Evolutionary conservation across 345 rosid genomes (phyloP).

Genomic region (Bruguiera parviflora): DNA sequence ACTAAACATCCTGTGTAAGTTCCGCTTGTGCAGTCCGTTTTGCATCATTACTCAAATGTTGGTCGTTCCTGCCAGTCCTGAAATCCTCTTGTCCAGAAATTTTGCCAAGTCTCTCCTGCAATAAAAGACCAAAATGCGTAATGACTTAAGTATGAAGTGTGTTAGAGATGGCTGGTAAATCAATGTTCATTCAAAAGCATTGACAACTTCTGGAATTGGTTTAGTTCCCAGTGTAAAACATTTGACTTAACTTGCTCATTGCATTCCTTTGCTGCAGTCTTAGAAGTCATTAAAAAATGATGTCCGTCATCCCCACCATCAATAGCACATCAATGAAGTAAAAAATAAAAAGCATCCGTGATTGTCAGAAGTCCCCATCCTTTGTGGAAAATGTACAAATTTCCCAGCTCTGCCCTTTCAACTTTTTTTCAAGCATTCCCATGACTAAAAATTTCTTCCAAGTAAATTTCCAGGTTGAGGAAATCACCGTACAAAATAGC

Average conservation of each 20-base stretch:
- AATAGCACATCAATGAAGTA: neutral
- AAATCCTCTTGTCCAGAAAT: conserved; percentile 49
- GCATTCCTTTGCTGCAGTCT: no score
- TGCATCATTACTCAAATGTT: conserved; percentile 36
- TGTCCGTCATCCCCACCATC: neutral
- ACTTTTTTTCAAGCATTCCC: no score
- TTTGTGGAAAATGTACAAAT: neutral
- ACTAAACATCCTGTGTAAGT: conserved; percentile 10
- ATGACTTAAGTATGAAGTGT: neutral
- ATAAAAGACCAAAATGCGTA: neutral
- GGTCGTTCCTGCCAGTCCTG: conserved; percentile 44
- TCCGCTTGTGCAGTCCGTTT: conserved; percentile 23
- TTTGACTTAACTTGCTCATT: no score
- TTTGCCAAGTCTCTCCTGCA: conserved; percentile 77
- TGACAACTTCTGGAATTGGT: no score
- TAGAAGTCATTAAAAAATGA: neutral
- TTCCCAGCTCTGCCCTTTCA: neutral
- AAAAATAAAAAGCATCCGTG: neutral
- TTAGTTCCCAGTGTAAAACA: no score
- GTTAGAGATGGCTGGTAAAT: no score
- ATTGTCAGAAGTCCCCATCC: neutral
- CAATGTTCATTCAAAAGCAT: neutral
- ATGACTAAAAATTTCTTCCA: neutral
- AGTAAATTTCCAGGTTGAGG: neutral
- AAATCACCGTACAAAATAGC: neutral